Base-by-base conservation (phyloP, 73 alveolate genomes). In the Diophrys sp. region DNA sequence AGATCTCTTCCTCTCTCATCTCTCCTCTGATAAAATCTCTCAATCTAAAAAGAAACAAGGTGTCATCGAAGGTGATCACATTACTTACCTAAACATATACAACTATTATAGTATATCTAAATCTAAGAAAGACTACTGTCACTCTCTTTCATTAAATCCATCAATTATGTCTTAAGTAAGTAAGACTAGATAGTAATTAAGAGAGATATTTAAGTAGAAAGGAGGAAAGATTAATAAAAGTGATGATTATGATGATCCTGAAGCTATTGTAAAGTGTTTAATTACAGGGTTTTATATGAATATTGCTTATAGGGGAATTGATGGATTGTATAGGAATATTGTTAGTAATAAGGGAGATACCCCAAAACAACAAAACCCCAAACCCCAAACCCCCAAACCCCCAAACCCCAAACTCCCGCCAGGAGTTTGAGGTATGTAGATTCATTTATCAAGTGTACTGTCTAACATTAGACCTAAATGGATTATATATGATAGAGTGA, bases 21-120 rank as follows among this genome's bases (percentile, higher is more conserved):
- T 93, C 32, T 96, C 92, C 69, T 96, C 96, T 33, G 91, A 82
- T 57, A 75, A 81, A 62, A 91, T 92, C 74, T 85, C 96, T 0
- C 95, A 94, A 83, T 90, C 92, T 73, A 94, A 96, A 89, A 96
- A 96, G 67, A 95, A 93, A 83, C 82, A 83, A 57, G 98, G 98
- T 14, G 95, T 93, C 32, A 93, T 89, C 73, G 97, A 94, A 81
- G 99, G 99, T 26, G 99, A 96, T 85, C 97, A 91, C 67, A 80
- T 97, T 14, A 89, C 99, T 0, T 78, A 92, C 56, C 81, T 95
- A 29, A 93, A 94, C 84, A 90, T 93, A 27, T 90, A 75, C 72
- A 77, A 83, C 72, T 81, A 83, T 23, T 91, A 82, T 83, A 77
- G 82, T 81, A 75, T 83, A 55, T 78, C n/a, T n/a, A n/a, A n/a